Evolutionary conservation across 305 asterid genomes (phyloP).

Genomic region (Plantago coronopus): DNA sequence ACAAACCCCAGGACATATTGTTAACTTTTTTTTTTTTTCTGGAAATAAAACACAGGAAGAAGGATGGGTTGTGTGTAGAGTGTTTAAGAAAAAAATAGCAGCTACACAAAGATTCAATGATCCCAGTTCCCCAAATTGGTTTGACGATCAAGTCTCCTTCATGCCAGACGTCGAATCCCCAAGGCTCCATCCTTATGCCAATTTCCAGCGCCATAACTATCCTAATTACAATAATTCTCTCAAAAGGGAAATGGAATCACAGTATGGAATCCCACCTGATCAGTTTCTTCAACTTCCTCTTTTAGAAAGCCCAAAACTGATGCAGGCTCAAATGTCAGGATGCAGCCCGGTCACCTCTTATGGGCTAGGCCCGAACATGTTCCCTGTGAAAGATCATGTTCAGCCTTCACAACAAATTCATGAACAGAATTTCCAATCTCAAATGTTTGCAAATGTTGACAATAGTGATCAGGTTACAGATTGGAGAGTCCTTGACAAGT

Average conservation of each 20-base stretch:
- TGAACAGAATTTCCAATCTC: constrained; percentile 27
- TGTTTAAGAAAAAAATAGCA: constrained; percentile 66
- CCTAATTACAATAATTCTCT: constrained; percentile 30
- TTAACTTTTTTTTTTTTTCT: not conserved
- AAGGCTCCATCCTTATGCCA: constrained; percentile 29
- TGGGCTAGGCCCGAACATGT: constrained; percentile 25
- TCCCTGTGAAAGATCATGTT: constrained; percentile 17
- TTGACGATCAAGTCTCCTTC: constrained; percentile 69
- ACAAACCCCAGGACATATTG: not conserved
- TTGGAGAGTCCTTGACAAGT: constrained; percentile 82
- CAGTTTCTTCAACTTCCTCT: constrained; percentile 63
- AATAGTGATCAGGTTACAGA: constrained; percentile 51
- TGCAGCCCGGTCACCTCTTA: constrained; percentile 17
- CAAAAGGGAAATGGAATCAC: constrained; percentile 52
- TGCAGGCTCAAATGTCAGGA: constrained; percentile 1
- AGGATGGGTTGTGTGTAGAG: constrained; percentile 90
- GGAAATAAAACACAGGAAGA: constrained; percentile 54
- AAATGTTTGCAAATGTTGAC: constrained; percentile 23
- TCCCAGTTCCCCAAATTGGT: constrained; percentile 70
- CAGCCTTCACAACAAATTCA: constrained; percentile 28
- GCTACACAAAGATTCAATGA: constrained; percentile 49
- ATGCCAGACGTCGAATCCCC: constrained; percentile 65
- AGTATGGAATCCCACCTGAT: constrained; percentile 28
- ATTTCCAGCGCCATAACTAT: constrained; percentile 17
- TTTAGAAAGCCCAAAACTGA: constrained; percentile 48